Evolutionary conservation across 129 eudicot genomes (phyloP).

Genomic region (Escallonia herrerae): DNA sequence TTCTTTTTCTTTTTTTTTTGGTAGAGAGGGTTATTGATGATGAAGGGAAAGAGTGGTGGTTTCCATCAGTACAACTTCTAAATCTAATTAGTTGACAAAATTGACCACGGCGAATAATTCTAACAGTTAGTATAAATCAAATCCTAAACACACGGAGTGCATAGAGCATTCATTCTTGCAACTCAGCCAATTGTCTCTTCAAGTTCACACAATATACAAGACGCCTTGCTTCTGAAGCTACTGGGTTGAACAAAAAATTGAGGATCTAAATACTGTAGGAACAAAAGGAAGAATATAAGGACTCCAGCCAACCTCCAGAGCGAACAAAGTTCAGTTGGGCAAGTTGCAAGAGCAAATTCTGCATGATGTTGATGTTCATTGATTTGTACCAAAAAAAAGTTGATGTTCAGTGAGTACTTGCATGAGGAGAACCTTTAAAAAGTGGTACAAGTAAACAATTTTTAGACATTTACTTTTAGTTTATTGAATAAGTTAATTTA

Average conservation of each 20-base stretch:
- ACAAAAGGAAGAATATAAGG: not conserved
- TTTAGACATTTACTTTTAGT: no score
- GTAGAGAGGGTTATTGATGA: no score
- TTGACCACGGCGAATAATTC: no score
- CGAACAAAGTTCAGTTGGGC: slow-evolving; percentile 89
- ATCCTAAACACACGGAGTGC: not conserved
- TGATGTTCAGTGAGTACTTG: slow-evolving; percentile 87
- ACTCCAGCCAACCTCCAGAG: slow-evolving; percentile 80
- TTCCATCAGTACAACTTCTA: not conserved
- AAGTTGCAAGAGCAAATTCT: slow-evolving; percentile 93
- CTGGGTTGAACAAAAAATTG: not conserved
- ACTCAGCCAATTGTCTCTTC: not conserved
- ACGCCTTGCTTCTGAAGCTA: not conserved
- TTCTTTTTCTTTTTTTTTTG: no score
- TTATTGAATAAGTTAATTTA: no score
- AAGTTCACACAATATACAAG: not conserved
- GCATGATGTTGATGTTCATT: slow-evolving; percentile 91
- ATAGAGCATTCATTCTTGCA: not conserved
- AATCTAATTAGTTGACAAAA: no score
- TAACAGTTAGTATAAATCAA: no score
- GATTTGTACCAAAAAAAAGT: no score
- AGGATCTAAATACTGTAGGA: not conserved
- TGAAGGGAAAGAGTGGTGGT: no score
- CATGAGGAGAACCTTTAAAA: slow-evolving; percentile 1
- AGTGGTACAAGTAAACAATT: not conserved